Conservation (phyloP, 2,329 filamentous ascomycete genomes). For the Talaromyces sp. region DNA sequence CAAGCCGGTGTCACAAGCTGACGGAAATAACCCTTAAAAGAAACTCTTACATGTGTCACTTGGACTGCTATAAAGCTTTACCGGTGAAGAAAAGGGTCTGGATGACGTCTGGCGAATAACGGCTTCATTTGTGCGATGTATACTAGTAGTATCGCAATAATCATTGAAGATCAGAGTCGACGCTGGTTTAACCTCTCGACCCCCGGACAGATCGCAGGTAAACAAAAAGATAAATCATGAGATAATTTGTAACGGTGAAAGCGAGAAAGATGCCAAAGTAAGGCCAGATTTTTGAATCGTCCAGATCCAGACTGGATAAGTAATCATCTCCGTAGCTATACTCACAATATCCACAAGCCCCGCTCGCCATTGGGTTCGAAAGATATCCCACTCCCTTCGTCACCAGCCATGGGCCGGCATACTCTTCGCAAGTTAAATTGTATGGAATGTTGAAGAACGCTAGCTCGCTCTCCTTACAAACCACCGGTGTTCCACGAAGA, state of each 20-base stretch:
- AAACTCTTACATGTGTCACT: too few relatives aligned
- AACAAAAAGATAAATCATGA: conserved; percentile 39
- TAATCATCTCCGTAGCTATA: conserved; percentile 55
- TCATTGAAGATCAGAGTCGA: too few relatives aligned
- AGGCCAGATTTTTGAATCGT: conserved; percentile 38
- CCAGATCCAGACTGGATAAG: conserved; percentile 31
- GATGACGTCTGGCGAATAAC: too few relatives aligned
- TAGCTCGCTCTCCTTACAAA: conserved; percentile 65
- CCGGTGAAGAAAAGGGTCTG: too few relatives aligned
- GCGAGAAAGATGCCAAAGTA: conserved; percentile 39
- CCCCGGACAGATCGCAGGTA: conserved; percentile 38
- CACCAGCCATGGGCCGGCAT: conserved; percentile 71
- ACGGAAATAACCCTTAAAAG: too few relatives aligned
- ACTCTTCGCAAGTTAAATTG: conserved; percentile 70
- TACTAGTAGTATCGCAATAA: too few relatives aligned
- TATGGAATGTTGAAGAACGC: conserved; percentile 68
- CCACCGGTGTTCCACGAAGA: conserved; percentile 65
- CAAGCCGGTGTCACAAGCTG: too few relatives aligned
- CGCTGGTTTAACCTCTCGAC: too few relatives aligned
- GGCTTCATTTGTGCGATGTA: too few relatives aligned
- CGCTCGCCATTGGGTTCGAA: conserved; percentile 61
- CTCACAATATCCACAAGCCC: conserved; percentile 76
- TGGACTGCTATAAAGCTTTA: too few relatives aligned
- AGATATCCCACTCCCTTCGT: conserved; percentile 71
- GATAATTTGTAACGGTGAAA: conserved; percentile 38